These are phyloP conservation scores for Schizochytrium sp. DNA, from an alignment of 108 stramenopile genomes.

Conservation along the genomic window DNA sequence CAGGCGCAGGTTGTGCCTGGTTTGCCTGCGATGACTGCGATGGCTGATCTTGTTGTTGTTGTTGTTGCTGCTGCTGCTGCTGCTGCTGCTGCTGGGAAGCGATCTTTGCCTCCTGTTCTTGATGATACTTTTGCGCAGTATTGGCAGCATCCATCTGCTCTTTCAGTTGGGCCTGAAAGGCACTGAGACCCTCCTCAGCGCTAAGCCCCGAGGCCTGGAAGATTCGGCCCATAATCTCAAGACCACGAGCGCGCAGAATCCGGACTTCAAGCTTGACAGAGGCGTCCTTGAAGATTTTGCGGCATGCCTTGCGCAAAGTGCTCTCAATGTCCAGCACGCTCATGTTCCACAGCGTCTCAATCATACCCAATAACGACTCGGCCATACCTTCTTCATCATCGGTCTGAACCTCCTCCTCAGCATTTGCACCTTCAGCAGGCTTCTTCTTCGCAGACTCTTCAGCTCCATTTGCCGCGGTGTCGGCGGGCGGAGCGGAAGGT, in stretches of 20 bases:
- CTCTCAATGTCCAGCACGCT: slow-evolving; percentile 17
- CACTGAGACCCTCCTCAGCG: slow-evolving; percentile 5
- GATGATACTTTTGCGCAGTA: not conserved
- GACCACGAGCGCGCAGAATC: not conserved
- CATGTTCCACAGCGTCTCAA: slow-evolving; percentile 11
- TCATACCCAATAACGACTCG: slow-evolving; percentile 1
- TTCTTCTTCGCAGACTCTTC: too few species aligned
- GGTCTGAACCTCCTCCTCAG: not conserved
- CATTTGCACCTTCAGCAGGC: not conserved
- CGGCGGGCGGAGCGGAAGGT: too few species aligned
- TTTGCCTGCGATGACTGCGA: not conserved
- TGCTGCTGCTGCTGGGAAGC: not conserved
- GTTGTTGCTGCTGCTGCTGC: not conserved
- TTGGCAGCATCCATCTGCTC: slow-evolving; percentile 16
- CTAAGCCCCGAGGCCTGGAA: not conserved
- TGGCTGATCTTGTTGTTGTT: not conserved
- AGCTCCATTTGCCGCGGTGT: too few species aligned
- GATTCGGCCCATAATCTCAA: not conserved
- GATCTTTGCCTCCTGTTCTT: not conserved
- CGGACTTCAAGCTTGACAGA: not conserved
- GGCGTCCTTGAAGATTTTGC: not conserved
- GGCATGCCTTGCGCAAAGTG: not conserved
- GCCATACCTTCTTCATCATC: not conserved
- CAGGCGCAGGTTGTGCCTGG: not conserved
- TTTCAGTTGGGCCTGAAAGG: not conserved